A percentile compares a stretch with the other conserved stretches of the same genome.
Conservation (phyloP, 2,329 filamentous ascomycete species). For the Graphiopsis chlorocephala region DNA sequence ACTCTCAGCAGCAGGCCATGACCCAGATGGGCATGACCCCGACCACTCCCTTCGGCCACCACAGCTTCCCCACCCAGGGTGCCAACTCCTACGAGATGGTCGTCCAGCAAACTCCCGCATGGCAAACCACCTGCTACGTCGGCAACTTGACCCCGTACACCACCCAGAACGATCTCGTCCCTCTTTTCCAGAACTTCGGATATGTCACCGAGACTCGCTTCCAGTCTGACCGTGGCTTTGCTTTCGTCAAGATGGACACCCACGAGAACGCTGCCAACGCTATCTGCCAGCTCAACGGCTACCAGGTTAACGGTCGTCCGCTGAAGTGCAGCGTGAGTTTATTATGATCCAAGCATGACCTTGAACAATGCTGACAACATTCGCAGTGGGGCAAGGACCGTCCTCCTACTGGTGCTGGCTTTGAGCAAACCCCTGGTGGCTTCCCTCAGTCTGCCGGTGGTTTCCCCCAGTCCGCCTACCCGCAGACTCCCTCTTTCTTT, state of each 20-base stretch:
- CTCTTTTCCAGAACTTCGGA: conserved; percentile 97
- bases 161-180: conserved; percentile 93
- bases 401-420: conserved; percentile 64
- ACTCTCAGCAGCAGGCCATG: conserved; percentile 96
- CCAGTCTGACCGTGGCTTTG: conserved; percentile 95
- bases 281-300: conserved; percentile 95
- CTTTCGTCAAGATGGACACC: conserved; percentile 98
- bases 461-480: conserved; percentile 39
- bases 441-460: conserved; percentile 69
- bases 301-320: conserved; percentile 94
- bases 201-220: conserved; percentile 97
- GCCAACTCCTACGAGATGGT: conserved; percentile 98
- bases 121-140: conserved; percentile 98
- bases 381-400: conserved; percentile 97
- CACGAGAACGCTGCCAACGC: conserved; percentile 98
- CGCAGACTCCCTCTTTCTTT: conserved; percentile 77
- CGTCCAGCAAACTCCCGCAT: conserved; percentile 87
- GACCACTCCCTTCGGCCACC: conserved; percentile 92
- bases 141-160: conserved; percentile 98
- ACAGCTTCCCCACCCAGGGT: conserved; percentile 88
- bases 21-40: conserved; percentile 97
- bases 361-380: conserved; percentile 29
- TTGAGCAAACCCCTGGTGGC: conserved; percentile 65
- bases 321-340: conserved; percentile 97
- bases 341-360: not conserved